Evolutionary conservation across 768 basidiomycete genomes (phyloP).

Genomic region (Coprinellus aureogranulatus): DNA sequence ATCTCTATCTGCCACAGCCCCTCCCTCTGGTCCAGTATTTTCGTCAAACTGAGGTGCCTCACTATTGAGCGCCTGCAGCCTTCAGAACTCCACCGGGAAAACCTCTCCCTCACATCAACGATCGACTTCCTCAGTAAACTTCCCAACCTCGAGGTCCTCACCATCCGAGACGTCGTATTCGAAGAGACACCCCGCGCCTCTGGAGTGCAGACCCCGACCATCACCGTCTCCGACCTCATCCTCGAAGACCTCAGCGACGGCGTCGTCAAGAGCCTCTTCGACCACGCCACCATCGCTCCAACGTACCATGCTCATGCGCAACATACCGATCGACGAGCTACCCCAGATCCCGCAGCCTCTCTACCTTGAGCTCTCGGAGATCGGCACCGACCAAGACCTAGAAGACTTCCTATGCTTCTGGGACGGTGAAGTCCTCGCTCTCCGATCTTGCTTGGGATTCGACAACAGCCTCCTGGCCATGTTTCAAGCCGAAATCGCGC

Average conservation of each 20-base stretch:
- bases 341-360: conserved; percentile 12
- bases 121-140: conserved; percentile 10
- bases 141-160: conserved; percentile 13
- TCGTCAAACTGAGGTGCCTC: conserved; percentile 12
- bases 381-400: conserved; percentile 12
- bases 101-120: conserved; percentile 3
- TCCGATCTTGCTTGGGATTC: conserved; percentile 15
- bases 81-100: not conserved
- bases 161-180: conserved; percentile 13
- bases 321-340: conserved; percentile 11
- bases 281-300: conserved; percentile 9
- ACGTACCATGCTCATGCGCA: conserved; percentile 13
- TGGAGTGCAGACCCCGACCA: not conserved
- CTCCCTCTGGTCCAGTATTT: conserved; percentile 7
- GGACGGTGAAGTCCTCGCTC: conserved; percentile 16
- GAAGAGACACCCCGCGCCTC: not conserved
- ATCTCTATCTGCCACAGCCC: conserved; percentile 5
- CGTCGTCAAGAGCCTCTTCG: conserved; percentile 9
- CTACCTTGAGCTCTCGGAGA: conserved; percentile 13
- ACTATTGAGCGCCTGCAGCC: conserved; percentile 13
- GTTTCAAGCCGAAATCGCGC: conserved; percentile 9
- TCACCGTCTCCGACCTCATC: conserved; percentile 11
- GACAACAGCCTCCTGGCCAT: conserved; percentile 13
- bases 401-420: conserved; percentile 13
- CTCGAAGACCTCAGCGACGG: conserved; percentile 16